Evolutionary conservation across 495 filamentous ascomycete genomes (phyloP), one percentile per base, ranked within the genome.

Genomic region (Cercophora sp.): DNA sequence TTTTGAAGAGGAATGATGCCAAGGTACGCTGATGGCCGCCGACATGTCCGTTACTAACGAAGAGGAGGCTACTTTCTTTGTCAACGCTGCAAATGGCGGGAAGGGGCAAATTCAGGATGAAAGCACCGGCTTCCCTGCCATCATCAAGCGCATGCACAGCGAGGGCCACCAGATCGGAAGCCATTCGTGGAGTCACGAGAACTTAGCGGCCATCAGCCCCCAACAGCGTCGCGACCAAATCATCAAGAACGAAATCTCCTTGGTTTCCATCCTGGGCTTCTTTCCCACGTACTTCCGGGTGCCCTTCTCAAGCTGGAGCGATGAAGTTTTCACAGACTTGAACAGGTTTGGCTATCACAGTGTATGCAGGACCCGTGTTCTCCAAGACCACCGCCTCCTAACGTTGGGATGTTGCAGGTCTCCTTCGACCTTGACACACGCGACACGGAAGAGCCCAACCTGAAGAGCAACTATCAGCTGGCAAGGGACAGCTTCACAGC

Each of bases 271-370:
- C 47, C 65, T 86, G 4, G 85, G 85, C 11, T 73, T 73, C 51
- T 79, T 84, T 54, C 85, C 85, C 0, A 85, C 83, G 11, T 88
- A 88, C 62, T 85, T 87, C 79, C 77, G 85, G 1, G 83, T 84
- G 1, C 84, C 84, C 0, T 88, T 81, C 57, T 80, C 80, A 1
- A 76, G 71, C 42, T 87, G 82, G 57, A 72, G 65, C 11, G 56
- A 52, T 8, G 69, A 58, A 3, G 24, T 40, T 4, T 4, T 31
- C 22, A 26, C 6, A 82, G 82, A 55, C 56, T 73, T 54, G 2
- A 20, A 1, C 15, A 10, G 31, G 1, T 41, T 40, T 20, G 48
- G 48, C 11, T 51, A 51, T 22, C 48, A 51, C 23, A 51, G 31
- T 8, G 48, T 42, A 6, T n/a, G n/a, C n/a, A n/a, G n/a, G n/a